Base-by-base conservation (phyloP, 2,329 filamentous ascomycete genomes). In the Cladorrhinum sp. region DNA sequence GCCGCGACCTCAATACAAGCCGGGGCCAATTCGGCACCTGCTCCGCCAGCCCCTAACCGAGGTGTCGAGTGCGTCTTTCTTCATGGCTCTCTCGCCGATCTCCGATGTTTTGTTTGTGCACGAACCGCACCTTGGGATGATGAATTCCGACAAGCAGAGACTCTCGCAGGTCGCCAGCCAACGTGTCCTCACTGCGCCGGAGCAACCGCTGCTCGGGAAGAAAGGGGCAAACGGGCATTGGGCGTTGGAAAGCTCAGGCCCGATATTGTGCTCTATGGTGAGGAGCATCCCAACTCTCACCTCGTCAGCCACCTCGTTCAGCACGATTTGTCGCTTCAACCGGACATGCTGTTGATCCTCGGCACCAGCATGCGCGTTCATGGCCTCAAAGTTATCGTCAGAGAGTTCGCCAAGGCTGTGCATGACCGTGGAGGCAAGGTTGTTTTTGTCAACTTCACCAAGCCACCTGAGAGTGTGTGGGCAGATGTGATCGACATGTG, bases 221-320 rank as follows among this genome's bases (percentile, higher is more conserved):
- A 86, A 62, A 82, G 77, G 55, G 88, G 88, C 12, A 89, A 90
- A 69, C 80, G 88, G 61, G 85, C 85, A 0, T 76, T 90, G 5
- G 86, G 86, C 2, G 82, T 90, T 2, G 88, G 88, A 33, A 86
- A 86, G 62, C 77, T 91, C 18, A 79, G 88, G 42, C 88, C 88
- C 0, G 87, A 91, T 67, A 89, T 91, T 67, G 88, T 91, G 1
- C 77, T 91, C 0, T 91, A 91, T 68, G 88, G 88, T 21, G 88
- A 91, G 70, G 87, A 90, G 57, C 87, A 91, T 66, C 88, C 88
- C 0, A 83, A 83, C 30, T 84, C 86, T 1, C 85, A 89, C 61
- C 77, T 88, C 4, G 88, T 91, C 64, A 86, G 85, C 21, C 84
- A 85, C 1, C 82, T 91, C 12, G 81, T 89, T 14, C 86, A 87